Evolutionary conservation across 1,284 basidiomycete species (phyloP).

Genomic region (Leccinum ponderosum): DNA sequence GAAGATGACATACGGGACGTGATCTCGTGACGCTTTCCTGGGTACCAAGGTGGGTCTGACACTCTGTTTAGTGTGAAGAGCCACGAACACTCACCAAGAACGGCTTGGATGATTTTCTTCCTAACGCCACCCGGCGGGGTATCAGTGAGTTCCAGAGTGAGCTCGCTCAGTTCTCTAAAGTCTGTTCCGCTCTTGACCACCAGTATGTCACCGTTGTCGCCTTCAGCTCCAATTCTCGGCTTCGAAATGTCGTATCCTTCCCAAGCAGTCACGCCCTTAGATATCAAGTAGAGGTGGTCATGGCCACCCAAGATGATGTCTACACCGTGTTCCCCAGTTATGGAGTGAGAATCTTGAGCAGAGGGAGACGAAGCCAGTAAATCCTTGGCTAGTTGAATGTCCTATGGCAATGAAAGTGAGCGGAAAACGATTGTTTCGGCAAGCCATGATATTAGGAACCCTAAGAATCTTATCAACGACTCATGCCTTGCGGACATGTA

Average conservation of each 20-base stretch:
- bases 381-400: slow-evolving; percentile 62
- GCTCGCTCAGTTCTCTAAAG: slow-evolving; percentile 84
- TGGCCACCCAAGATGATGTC: slow-evolving; percentile 90
- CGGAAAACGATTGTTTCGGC: slow-evolving; percentile 13
- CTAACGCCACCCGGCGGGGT: slow-evolving; percentile 67
- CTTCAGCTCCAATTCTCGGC: slow-evolving; percentile 68
- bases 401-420: slow-evolving; percentile 40
- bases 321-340: slow-evolving; percentile 68
- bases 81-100: slow-evolving; percentile 50
- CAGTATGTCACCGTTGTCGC: slow-evolving; percentile 71
- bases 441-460: slow-evolving; percentile 39
- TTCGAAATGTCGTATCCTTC: slow-evolving; percentile 63
- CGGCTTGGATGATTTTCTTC: slow-evolving; percentile 60
- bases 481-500: not conserved
- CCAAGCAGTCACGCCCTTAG: slow-evolving; percentile 75
- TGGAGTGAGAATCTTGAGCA: slow-evolving; percentile 45
- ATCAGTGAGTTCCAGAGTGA: slow-evolving; percentile 65
- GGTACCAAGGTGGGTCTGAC: not conserved
- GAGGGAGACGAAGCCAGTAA: slow-evolving; percentile 60
- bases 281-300: slow-evolving; percentile 86
- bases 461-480: slow-evolving; percentile 14
- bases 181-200: slow-evolving; percentile 90
- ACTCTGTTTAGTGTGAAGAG: not conserved
- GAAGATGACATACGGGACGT: slow-evolving; percentile 63
- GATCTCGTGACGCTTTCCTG: slow-evolving; percentile 67